Percentiles rank a stretch among this genome's conserved stretches.
These are phyloP conservation scores for Massarina eburnea DNA, from an alignment of 2,329 filamentous ascomycete species.

Conservation along the genomic window DNA sequence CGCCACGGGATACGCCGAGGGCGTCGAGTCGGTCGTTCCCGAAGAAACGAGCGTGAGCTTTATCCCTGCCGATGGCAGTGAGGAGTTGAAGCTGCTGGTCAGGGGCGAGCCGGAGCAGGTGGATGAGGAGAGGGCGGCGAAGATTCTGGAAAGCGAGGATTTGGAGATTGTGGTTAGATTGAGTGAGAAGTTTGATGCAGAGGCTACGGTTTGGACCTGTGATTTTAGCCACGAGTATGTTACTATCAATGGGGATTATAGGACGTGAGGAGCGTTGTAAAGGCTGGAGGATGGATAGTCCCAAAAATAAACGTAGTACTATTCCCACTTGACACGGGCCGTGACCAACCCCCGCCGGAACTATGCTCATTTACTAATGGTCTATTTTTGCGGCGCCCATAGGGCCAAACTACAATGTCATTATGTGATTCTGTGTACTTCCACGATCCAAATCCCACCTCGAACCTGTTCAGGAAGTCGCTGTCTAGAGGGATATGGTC, in stretches of 20 bases:
- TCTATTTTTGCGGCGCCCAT: too few species aligned
- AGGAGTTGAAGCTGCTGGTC: slow-evolving; percentile 74
- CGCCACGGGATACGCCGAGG: slow-evolving; percentile 79
- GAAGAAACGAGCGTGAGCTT: slow-evolving; percentile 77
- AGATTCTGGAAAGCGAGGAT: slow-evolving; percentile 76
- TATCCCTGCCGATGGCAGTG: slow-evolving; percentile 73
- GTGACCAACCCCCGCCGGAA: too few species aligned
- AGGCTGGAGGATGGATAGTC: too few species aligned
- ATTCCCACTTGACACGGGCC: too few species aligned
- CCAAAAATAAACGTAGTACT: too few species aligned
- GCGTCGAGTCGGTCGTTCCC: slow-evolving; percentile 66
- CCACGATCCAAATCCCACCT: too few species aligned
- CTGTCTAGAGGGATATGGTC: too few species aligned
- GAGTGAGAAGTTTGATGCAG: slow-evolving; percentile 65
- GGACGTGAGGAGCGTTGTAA: too few species aligned
- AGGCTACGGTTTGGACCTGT: slow-evolving; percentile 80
- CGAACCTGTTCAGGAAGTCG: too few species aligned
- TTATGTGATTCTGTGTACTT: too few species aligned
- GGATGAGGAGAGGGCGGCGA: slow-evolving; percentile 72
- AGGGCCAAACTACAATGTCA: too few species aligned
- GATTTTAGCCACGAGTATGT: slow-evolving; percentile 85
- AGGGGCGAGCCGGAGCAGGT: slow-evolving; percentile 79
- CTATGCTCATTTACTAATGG: too few species aligned
- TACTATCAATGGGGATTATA: slow-evolving; percentile 69
- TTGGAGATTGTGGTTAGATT: slow-evolving; percentile 76